Conservation (phyloP, 2,329 filamentous ascomycete genomes). For the Aureobasidium sp. region DNA sequence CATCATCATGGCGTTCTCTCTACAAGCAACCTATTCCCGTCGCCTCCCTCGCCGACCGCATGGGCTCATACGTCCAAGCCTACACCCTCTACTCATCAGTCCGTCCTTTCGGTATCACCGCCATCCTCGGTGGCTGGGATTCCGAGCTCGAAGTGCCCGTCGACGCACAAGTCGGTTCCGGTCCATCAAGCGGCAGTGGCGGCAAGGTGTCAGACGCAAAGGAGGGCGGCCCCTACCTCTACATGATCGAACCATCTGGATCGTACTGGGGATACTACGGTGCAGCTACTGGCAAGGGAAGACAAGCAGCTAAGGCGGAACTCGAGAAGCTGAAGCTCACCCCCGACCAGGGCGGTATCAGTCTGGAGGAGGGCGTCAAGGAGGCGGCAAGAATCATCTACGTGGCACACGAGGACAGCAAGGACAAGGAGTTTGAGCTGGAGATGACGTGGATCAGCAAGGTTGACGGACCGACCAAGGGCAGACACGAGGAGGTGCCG, state of each 20-base stretch:
- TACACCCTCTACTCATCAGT: constrained; percentile 98
- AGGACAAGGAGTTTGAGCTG: constrained; percentile 98
- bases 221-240: constrained; percentile 85
- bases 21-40: constrained; percentile 94
- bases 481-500: constrained; percentile 86
- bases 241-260: constrained; percentile 98
- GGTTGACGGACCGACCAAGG: constrained; percentile 79
- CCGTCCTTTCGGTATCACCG: constrained; percentile 91
- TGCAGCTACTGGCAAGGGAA: constrained; percentile 91
- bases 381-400: constrained; percentile 97
- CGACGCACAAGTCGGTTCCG: constrained; percentile 81
- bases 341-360: constrained; percentile 57
- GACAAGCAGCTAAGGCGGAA: constrained; percentile 95
- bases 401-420: constrained; percentile 95
- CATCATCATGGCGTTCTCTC: constrained; percentile 78
- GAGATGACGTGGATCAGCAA: constrained; percentile 98
- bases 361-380: constrained; percentile 82
- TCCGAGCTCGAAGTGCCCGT: constrained; percentile 77
- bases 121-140: constrained; percentile 91
- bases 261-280: constrained; percentile 99
- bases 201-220: constrained; percentile 70
- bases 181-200: constrained; percentile 71
- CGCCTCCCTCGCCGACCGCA: constrained; percentile 78
- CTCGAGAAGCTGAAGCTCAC: constrained; percentile 90
- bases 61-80: constrained; percentile 93